Evolutionary conservation across 768 basidiomycete species (phyloP), one percentile per base, ranked within the genome.

Genomic region (Hortiboletus flavorubellus): DNA sequence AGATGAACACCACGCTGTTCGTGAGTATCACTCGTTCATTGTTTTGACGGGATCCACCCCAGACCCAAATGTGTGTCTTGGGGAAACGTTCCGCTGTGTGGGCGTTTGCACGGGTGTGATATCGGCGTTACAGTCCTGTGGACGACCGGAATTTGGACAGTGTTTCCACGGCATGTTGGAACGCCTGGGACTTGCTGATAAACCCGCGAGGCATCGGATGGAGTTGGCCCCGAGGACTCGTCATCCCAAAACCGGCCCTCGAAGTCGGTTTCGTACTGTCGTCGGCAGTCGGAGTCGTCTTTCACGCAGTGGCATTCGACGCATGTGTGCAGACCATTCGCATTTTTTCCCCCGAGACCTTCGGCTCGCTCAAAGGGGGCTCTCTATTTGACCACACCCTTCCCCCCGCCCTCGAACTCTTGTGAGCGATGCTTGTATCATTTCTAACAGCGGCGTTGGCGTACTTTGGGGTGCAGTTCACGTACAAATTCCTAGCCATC

Each of bases 361-460:
- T 81, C 53, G 65, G 67, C 21, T 56, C 67, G 2, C 41, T 55
- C n/a, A 21, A 55, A 0, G 74, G 75, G n/a, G 74, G 70, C 8
- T 49, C 70, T 12, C 68, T 80, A 47, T 74, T 71, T 52, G 68
- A 72, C 51, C 54, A 69, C 15, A 61, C 64, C 16, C 65, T 75
- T 9, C 64, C 73, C 3, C 63, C 60, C 10, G 38, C 76, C 65
- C 52, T 56, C 3, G 66, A 70, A 42, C 72, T 71, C 53, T 39
- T 53, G 16, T 78, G 76, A 23, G 78, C 82, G 3, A 67, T 73
- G 42, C 16, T 74, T 42, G 72, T 85, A 16, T 70, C 79, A 37
- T 59, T 74, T 34, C 59, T 21, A 87, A 26, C 26, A 26, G 26
- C 26, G 26, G 26, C 26, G 26, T 26, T 26, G 5, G 26, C 5